Percentiles rank a stretch among this genome's conserved stretches.
phyloP scores from a whole-genome alignment of 768 basidiomycete genomes.

The Amanita jacksonii region DNA sequence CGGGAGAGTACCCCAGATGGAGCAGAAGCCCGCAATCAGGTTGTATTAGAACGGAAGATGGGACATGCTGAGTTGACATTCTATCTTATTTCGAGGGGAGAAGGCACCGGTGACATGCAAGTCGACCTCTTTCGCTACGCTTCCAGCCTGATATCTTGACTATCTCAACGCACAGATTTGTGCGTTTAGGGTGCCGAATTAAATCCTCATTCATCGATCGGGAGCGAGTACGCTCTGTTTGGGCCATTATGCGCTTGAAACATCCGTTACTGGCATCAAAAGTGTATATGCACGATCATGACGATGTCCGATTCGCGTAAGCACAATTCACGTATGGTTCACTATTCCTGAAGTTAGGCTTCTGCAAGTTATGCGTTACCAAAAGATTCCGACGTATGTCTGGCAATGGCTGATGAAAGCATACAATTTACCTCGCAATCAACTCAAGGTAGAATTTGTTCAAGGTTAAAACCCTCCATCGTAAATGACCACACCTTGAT shows the following conservation, averaged over 20 bases:
- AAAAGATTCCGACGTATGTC: constrained; percentile 29
- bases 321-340: constrained; percentile 19
- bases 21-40: too few species aligned
- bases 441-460: constrained; percentile 41
- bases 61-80: constrained; percentile 75
- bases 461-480: neutral
- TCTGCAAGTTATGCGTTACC: constrained; percentile 37
- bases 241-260: constrained; percentile 61
- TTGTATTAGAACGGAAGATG: constrained; percentile 46
- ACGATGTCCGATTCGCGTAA: constrained; percentile 61
- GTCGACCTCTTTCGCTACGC: too few species aligned
- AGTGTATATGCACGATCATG: constrained; percentile 50
- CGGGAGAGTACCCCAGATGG: too few species aligned
- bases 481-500: neutral
- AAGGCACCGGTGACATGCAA: constrained; percentile 82
- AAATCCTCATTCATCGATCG: constrained; percentile 31
- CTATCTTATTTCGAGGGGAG: constrained; percentile 69
- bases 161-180: constrained; percentile 44
- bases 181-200: constrained; percentile 61
- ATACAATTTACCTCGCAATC: constrained; percentile 41
- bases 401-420: constrained; percentile 35
- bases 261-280: constrained; percentile 63
- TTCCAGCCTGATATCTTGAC: neutral
- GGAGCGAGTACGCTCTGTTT: constrained; percentile 44
- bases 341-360: neutral